phyloP scores from a whole-genome alignment of 2,329 filamentous ascomycete species.

The Trichoderma oligosporum region DNA sequence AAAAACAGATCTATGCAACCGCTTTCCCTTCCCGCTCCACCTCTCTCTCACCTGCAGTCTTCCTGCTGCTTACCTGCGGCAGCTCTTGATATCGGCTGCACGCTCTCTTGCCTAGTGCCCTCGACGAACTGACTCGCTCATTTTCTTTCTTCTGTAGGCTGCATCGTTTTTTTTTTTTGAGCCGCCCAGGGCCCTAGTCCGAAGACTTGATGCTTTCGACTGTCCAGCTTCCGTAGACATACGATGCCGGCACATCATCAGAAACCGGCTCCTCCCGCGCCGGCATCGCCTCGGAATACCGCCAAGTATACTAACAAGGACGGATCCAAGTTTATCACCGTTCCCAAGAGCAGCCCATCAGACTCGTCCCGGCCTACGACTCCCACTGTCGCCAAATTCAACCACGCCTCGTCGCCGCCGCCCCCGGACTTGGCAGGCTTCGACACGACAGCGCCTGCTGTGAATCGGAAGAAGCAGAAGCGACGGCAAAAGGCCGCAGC shows the following conservation, averaged over 20 bases:
- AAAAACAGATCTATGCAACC: constrained; percentile 20
- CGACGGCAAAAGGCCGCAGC: constrained; percentile 80
- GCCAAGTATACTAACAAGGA: constrained; percentile 66
- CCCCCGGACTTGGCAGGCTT: constrained; percentile 26
- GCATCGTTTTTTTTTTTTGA: constrained; percentile 17
- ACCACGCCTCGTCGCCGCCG: constrained; percentile 31
- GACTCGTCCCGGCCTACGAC: constrained; percentile 53
- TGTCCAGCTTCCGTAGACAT: constrained; percentile 33
- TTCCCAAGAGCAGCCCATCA: constrained; percentile 53
- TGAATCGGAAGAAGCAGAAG: constrained; percentile 96
- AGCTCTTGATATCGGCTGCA: not conserved
- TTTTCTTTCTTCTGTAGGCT: constrained; percentile 11
- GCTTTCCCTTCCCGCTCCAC: constrained; percentile 13
- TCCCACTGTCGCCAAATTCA: constrained; percentile 43
- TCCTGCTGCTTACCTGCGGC: not conserved
- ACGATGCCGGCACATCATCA: constrained; percentile 53
- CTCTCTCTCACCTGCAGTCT: not conserved
- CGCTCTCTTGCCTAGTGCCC: not conserved
- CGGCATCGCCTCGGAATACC: constrained; percentile 51
- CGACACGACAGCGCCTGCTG: constrained; percentile 43
- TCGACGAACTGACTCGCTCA: constrained; percentile 13
- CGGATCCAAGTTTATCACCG: constrained; percentile 65
- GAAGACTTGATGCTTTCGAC: constrained; percentile 38
- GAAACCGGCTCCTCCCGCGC: constrained; percentile 46
- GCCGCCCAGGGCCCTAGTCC: constrained; percentile 23